Percentiles rank a stretch among this genome's conserved stretches.
phyloP scores from a whole-genome alignment of 2,329 filamentous ascomycete species.

The Triangularia verruculosa region DNA sequence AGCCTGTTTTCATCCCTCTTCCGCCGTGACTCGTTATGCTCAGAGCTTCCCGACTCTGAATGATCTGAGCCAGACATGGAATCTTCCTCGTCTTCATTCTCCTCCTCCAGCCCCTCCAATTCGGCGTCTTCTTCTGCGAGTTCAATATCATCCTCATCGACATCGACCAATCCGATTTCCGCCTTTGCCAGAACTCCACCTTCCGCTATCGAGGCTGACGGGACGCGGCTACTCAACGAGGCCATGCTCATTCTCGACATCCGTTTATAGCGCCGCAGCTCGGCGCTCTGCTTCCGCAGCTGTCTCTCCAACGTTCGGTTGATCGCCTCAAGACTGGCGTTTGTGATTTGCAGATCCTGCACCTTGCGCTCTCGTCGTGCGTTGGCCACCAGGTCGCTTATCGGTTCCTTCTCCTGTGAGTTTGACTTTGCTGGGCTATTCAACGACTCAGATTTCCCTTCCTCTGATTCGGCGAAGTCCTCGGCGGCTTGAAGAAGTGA shows the following conservation, averaged over 20 bases:
- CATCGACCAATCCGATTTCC: conserved; percentile 47
- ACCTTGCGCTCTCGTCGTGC: conserved; percentile 92
- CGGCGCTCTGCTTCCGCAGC: conserved; percentile 83
- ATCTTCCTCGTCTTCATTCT: conserved; percentile 51
- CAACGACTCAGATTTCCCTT: conserved; percentile 27
- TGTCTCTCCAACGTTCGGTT: conserved; percentile 90
- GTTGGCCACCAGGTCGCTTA: conserved; percentile 78
- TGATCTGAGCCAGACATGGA: conserved; percentile 44
- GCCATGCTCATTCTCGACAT: conserved; percentile 70
- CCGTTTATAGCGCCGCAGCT: conserved; percentile 81
- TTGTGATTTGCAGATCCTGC: conserved; percentile 92
- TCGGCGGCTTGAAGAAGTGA: conserved; percentile 56
- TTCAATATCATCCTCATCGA: conserved; percentile 48
- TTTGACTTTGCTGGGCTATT: conserved; percentile 58
- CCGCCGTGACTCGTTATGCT: conserved; percentile 52
- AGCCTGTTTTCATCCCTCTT: conserved; percentile 77
- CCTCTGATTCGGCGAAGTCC: conserved; percentile 41
- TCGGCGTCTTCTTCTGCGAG: conserved; percentile 45
- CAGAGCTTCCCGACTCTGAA: conserved; percentile 40
- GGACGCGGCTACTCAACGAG: conserved; percentile 36
- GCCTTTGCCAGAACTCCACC: conserved; percentile 41
- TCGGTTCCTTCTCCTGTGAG: conserved; percentile 50
- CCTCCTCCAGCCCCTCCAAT: conserved; percentile 44
- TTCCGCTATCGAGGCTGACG: conserved; percentile 43
- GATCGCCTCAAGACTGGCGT: conserved; percentile 90